phyloP scores from a whole-genome alignment of 805 yeast genomes.

The Yamadazyma kitorensis region DNA sequence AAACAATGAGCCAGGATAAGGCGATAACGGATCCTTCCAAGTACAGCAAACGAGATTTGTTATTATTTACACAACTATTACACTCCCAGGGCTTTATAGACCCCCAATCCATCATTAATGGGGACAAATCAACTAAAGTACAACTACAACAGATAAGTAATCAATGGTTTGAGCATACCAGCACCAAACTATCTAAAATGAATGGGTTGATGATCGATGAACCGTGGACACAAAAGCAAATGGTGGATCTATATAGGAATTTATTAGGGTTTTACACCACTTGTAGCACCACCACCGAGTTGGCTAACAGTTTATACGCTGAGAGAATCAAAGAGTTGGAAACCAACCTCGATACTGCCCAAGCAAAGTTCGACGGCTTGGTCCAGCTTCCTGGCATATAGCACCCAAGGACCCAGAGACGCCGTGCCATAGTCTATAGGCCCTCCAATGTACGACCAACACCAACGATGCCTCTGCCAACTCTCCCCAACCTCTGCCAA shows the following conservation, averaged over 20 bases:
- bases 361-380: slow-evolving; percentile 20
- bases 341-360: slow-evolving; percentile 19
- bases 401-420: no score
- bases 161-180: slow-evolving; percentile 30
- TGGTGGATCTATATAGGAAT: slow-evolving; percentile 23
- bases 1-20: no score
- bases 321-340: slow-evolving; percentile 32
- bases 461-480: no score
- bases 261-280: slow-evolving; percentile 22
- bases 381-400: no score
- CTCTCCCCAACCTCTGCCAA: no score
- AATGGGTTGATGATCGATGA: slow-evolving; percentile 14
- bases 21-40: slow-evolving; percentile 1
- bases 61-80: slow-evolving; percentile 36
- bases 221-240: slow-evolving; percentile 19
- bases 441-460: no score
- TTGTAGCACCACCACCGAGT: slow-evolving; percentile 34
- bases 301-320: slow-evolving; percentile 36
- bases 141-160: slow-evolving; percentile 20
- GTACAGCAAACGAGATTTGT: slow-evolving; percentile 24
- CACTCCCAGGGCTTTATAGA: slow-evolving; percentile 30
- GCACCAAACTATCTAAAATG: slow-evolving; percentile 21
- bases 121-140: slow-evolving; percentile 3
- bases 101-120: slow-evolving; percentile 19
- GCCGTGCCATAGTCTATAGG: no score